Evolutionary conservation across 2,329 filamentous ascomycete genomes (phyloP).

Genomic region (Colletotrichum tropicale): DNA sequence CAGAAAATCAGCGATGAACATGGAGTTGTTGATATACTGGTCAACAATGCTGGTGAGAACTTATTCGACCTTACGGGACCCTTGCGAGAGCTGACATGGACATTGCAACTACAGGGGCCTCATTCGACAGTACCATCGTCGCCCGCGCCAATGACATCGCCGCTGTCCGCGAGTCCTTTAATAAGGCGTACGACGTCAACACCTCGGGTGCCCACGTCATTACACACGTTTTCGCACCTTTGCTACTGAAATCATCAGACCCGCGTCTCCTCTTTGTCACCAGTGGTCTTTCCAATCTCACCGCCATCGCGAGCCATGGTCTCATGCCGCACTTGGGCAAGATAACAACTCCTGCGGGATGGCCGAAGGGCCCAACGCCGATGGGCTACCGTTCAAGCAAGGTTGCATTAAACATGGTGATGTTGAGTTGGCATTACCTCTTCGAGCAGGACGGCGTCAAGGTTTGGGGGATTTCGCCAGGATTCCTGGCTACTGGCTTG

Average conservation of each 20-base stretch:
- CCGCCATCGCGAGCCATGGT: slow-evolving; percentile 26
- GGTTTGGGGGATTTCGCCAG: slow-evolving; percentile 52
- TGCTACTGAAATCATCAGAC: slow-evolving; percentile 37
- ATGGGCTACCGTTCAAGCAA: slow-evolving; percentile 44
- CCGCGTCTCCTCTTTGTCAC: slow-evolving; percentile 54
- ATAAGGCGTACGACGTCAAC: slow-evolving; percentile 54
- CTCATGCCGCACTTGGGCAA: slow-evolving; percentile 23
- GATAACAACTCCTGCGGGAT: slow-evolving; percentile 45
- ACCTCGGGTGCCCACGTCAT: slow-evolving; percentile 47
- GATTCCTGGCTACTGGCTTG: slow-evolving; percentile 51
- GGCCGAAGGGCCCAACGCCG: slow-evolving; percentile 43
- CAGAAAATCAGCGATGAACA: slow-evolving; percentile 27
- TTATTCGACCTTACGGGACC: background rate
- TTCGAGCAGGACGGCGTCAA: slow-evolving; percentile 54
- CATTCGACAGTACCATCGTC: slow-evolving; percentile 35
- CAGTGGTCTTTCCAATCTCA: slow-evolving; percentile 41
- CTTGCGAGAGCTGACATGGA: slow-evolving; percentile 14
- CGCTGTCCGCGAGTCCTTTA: slow-evolving; percentile 43
- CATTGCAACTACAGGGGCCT: background rate
- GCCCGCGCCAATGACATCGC: slow-evolving; percentile 32
- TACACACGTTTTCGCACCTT: slow-evolving; percentile 38
- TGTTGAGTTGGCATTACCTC: slow-evolving; percentile 45
- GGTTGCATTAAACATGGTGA: slow-evolving; percentile 53
- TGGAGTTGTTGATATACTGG: slow-evolving; percentile 34
- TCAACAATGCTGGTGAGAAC: slow-evolving; percentile 33